Percentiles rank a stretch among this genome's conserved stretches.
phyloP scores from a whole-genome alignment of 1,139 yeast species.

The Pichia sp. region DNA sequence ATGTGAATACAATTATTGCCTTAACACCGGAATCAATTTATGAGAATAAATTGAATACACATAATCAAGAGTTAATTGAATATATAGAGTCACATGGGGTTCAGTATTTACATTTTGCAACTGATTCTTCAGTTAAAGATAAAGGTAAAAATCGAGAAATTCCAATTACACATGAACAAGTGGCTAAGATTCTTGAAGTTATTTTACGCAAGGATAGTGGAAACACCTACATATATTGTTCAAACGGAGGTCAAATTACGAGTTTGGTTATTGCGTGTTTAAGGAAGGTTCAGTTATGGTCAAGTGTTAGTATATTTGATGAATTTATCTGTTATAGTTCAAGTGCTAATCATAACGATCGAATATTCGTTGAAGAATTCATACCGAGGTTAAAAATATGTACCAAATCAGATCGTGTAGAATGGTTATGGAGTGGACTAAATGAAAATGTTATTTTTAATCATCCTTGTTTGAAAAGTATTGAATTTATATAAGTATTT shows the following conservation, averaged over 20 bases:
- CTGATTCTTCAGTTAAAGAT: conserved; percentile 46
- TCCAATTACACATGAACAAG: conserved; percentile 64
- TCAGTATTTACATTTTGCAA: conserved; percentile 55
- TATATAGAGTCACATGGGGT: conserved; percentile 49
- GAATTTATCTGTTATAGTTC: conserved; percentile 77
- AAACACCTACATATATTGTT: conserved; percentile 80
- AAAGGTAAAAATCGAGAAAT: conserved; percentile 76
- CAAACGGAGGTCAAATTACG: conserved; percentile 85
- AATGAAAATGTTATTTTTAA: conserved; percentile 43
- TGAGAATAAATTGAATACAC: conserved; percentile 36
- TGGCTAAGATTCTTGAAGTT: conserved; percentile 51
- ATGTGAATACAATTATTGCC: conserved; percentile 68
- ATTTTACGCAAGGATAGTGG: conserved; percentile 54
- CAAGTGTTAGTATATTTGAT: conserved; percentile 77
- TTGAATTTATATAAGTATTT: conserved; percentile 2
- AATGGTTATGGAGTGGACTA: conserved; percentile 75
- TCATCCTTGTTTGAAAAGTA: conserved; percentile 31
- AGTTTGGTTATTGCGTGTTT: conserved; percentile 80
- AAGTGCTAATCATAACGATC: conserved; percentile 76
- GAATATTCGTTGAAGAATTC: conserved; percentile 77
- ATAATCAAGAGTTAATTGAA: conserved; percentile 36
- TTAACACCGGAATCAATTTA: conserved; percentile 69
- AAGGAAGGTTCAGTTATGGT: conserved; percentile 82
- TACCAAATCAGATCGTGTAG: conserved; percentile 38
- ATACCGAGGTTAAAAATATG: conserved; percentile 56